Evolutionary conservation across 306 rosid species (phyloP), one percentile per base, ranked within the genome.

Genomic region (Cucurbita pepo): DNA sequence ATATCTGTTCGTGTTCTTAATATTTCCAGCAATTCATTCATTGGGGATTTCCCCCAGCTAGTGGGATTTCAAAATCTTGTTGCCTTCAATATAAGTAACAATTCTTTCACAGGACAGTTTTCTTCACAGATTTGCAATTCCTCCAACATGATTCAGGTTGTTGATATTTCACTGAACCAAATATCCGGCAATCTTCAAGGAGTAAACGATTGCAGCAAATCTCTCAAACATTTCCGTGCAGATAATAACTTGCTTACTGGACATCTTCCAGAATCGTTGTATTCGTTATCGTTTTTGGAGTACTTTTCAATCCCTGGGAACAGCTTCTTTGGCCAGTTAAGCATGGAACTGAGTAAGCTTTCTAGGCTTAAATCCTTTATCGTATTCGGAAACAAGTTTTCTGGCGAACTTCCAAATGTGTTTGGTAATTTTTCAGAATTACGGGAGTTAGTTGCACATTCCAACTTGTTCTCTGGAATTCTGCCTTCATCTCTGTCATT

Each of bases 391-490:
- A 90, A 90, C 82, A 50, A 47, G 50, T 82, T 90, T 80, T 76
- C 88, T 3, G 96, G 96, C 43, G 82, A 81, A 62, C 69, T 90
- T 36, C 96, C 96, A 14, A 71, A 90, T 83, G 93, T 90, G 40
- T 90, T 90, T 80, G 87, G 78, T 73, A 81, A 83, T 66, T 82
- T 90, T 80, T 77, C 79, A 65, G 75, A 75, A 15, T 73, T 90
- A 62, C 86, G 86, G 76, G 80, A 63, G 72, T 69, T 90, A 52
- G 75, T 48, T 77, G 91, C 85, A 71, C 88, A 76, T 72, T 82
- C 89, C 65, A 90, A 90, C 82, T 73, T 75, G 66, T 83, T 88
- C 71, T 77, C 88, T 79, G 96, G 93, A 59, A 15, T 66, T 69
- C 63, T 90, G 75, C 91, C 96, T 79, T 76, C 91, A 44, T 75